Evolutionary conservation across 1,139 yeast species (phyloP).

Genomic region (Chernovozyma aurita): DNA sequence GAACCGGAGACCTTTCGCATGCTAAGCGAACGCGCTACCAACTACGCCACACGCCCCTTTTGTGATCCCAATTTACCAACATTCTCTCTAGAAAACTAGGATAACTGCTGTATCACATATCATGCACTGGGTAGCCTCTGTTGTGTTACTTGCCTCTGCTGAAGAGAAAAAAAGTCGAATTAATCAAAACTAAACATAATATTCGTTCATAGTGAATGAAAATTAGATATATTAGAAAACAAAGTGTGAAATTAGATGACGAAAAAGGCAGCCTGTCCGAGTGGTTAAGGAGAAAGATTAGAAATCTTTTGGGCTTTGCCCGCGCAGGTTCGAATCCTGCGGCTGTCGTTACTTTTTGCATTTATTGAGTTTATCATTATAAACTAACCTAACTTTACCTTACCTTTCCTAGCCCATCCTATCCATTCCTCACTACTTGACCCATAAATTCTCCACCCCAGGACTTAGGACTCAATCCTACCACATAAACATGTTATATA

Average conservation of each 20-base stretch:
- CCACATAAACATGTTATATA: too few species aligned
- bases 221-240: not conserved
- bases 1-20: slow-evolving; percentile 89
- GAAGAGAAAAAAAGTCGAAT: too few species aligned
- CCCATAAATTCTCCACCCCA: not conserved
- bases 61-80: too few species aligned
- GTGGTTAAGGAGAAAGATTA: slow-evolving; percentile 35
- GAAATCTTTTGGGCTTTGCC: slow-evolving; percentile 34
- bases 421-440: not conserved
- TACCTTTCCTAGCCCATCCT: not conserved
- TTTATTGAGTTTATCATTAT: not conserved
- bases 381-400: not conserved
- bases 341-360: slow-evolving; percentile 26
- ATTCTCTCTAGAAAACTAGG: too few species aligned
- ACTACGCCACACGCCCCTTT: slow-evolving; percentile 84
- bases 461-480: too few species aligned
- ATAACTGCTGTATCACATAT: too few species aligned
- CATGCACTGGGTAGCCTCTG: too few species aligned
- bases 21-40: slow-evolving; percentile 92
- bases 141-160: too few species aligned
- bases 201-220: not conserved
- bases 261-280: slow-evolving; percentile 20
- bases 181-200: too few species aligned
- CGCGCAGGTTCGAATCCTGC: slow-evolving; percentile 38
- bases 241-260: too few species aligned